Base-by-base conservation (phyloP, 2,329 filamentous ascomycete species). In the Apiospora pterosperma region DNA sequence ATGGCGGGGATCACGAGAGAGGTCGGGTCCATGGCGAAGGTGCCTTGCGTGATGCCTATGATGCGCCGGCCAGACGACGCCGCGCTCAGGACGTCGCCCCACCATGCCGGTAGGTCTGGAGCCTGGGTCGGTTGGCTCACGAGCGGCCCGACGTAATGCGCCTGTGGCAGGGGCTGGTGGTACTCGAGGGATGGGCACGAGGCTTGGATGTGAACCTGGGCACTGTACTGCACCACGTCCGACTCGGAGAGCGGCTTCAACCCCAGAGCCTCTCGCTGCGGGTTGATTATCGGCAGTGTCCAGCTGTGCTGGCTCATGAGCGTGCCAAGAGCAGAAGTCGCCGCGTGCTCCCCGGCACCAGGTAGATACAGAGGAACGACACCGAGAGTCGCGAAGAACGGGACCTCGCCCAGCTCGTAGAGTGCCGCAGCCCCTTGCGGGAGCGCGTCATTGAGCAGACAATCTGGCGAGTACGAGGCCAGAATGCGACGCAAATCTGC, bases 11-110 rank as follows among this genome's bases (percentile, higher is more conserved):
- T 39, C 14, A 61, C 14, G 7, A 61, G 59, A 3, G 59, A 42
- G 23, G 59, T 42, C 25, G 59, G 59, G 39, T 61, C 59, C 59
- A 42, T 44, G 59, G 59, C 59, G 59, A 61, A 61, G 59, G 59
- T 61, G 59, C 59, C 59, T 12, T 61, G 59, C 14, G 59, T 61
- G 59, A 61, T 42, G 38, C 36, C 59, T 8, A 61, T 41, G 38
- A 61, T 31, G 38, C 38, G 25, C 7, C 38, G 59, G 8, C 58
- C 58, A 14, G 28, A 8, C 2, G 48, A n/a, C n/a, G 34, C 31
- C n/a, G 59, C 36, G 36, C 19, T 12, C 16, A 61, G 23, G 36
- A 61, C 59, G 25, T 61, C 59, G 14, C 44, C 38, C 59, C 59
- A 61, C 59, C 59, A 61, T 3, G 7, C 23, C 25, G 59, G 59